Conservation (phyloP, 2,329 filamentous ascomycete species). For the Fusarium burgessii region DNA sequence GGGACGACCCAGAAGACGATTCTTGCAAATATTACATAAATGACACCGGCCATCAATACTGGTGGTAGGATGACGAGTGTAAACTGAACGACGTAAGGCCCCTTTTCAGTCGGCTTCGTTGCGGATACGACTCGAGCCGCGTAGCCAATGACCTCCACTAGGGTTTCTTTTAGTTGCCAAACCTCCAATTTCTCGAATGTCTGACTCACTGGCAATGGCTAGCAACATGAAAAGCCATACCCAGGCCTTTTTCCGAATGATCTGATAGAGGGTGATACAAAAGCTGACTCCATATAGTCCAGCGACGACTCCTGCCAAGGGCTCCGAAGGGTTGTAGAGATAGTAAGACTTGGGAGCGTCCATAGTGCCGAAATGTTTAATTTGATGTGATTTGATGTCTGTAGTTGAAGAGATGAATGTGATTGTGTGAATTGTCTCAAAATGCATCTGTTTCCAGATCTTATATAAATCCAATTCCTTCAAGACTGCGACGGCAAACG, state of each 20-base stretch:
- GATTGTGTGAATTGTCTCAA: not conserved
- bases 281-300: slow-evolving; percentile 36
- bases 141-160: slow-evolving; percentile 39
- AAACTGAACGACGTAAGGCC: slow-evolving; percentile 39
- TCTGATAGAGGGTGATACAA: slow-evolving; percentile 27
- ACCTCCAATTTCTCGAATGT: accelerated
- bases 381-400: not conserved
- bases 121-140: slow-evolving; percentile 31
- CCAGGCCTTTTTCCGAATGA: slow-evolving; percentile 35
- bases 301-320: slow-evolving; percentile 34
- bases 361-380: not conserved
- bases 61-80: slow-evolving; percentile 39
- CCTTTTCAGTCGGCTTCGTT: slow-evolving; percentile 24
- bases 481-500: not conserved
- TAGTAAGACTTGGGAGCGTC: slow-evolving; percentile 26
- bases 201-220: slow-evolving; percentile 32
- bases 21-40: slow-evolving; percentile 43
- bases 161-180: not conserved
- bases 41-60: slow-evolving; percentile 43
- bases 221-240: slow-evolving; percentile 38
- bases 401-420: not conserved
- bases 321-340: slow-evolving; percentile 32
- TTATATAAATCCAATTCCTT: slow-evolving; percentile 1
- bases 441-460: accelerated
- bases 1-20: slow-evolving; percentile 43